Conservation (phyloP, 805 yeast species). For the Hemisphaericaspora nanyangensis region DNA sequence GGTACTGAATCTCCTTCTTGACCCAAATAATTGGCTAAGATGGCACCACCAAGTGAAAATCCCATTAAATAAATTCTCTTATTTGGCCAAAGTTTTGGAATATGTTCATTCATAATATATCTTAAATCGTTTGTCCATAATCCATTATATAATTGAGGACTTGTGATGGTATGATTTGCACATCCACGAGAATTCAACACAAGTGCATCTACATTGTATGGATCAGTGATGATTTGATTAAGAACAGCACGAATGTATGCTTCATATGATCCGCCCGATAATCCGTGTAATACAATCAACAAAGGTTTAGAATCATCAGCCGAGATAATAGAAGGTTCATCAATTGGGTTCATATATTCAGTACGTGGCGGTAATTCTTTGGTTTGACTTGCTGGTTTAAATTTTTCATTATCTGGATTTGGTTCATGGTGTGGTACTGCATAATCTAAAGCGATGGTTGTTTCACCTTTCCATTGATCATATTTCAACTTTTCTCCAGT, state of each 20-base stretch:
- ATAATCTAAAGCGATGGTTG: constrained; percentile 49
- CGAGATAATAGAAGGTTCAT: constrained; percentile 30
- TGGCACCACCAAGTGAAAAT: constrained; percentile 69
- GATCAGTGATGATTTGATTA: constrained; percentile 36
- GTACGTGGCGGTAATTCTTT: constrained; percentile 66
- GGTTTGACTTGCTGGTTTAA: constrained; percentile 45
- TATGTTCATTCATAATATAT: constrained; percentile 48
- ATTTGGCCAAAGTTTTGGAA: constrained; percentile 51
- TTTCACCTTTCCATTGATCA: constrained; percentile 39
- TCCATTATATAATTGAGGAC: constrained; percentile 65
- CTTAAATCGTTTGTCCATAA: constrained; percentile 68
- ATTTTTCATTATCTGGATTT: constrained; percentile 21
- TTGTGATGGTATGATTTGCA: constrained; percentile 66
- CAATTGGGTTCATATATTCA: constrained; percentile 50
- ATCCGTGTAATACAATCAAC: constrained; percentile 62
- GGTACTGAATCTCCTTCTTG: constrained; percentile 52
- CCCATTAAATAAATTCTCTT: constrained; percentile 67
- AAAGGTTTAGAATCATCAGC: constrained; percentile 49
- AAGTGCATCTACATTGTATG: constrained; percentile 48
- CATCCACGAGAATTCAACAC: constrained; percentile 74
- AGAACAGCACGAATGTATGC: constrained; percentile 61
- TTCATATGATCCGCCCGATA: constrained; percentile 80
- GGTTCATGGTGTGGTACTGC: constrained; percentile 19
- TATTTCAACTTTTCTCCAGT: constrained; percentile 28
- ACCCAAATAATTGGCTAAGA: constrained; percentile 64